Base-by-base conservation (phyloP, 2,329 filamentous ascomycete genomes). In the Stemphylium lycopersici region DNA sequence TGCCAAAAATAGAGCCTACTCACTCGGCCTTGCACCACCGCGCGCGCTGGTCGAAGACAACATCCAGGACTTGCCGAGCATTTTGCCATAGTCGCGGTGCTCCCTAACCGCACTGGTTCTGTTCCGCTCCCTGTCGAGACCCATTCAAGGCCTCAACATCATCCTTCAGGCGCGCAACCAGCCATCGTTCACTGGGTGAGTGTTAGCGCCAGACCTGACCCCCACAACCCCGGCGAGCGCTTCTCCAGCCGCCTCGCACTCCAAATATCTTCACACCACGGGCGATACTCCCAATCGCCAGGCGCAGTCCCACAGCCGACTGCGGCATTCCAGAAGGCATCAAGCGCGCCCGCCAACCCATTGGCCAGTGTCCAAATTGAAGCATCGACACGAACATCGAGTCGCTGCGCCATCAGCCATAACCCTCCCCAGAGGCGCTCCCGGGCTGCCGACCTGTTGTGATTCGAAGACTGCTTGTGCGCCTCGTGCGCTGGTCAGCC, bases 171-270 rank as follows among this genome's bases (percentile, higher is more conserved):
- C 49, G 48, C 55, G 55, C 64, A 56, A 24, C 52, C 52, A 58
- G 20, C 59, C 52, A 43, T 59, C 65, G 41, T 67, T 69, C 66
- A 72, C 71, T 72, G 72, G 70, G 65, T 65, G 68, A 69, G 70
- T 70, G 50, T 73, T 70, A 72, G 70, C 71, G 71, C 71, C 71
- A 67, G 66, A 51, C 58, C 60, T 60, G 55, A 55, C 59, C 61
- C 62, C 65, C 66, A 62, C 65, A 62, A 60, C 61, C 65, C 66
- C 60, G 59, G 55, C 63, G 56, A 70, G 65, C 70, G 69, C 71
- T 69, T 72, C 70, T 54, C 63, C 69, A 71, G 63, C 67, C 70
- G 69, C 69, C 62, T 55, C 62, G 15, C 48, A 46, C 58, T 58
- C 61, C 66, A 61, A 68, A 66, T 64, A 66, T 63, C 66, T 49